Percentiles rank a stretch among this genome's conserved stretches.
Conservation (phyloP, 2,329 filamentous ascomycete genomes). For the Scleromitrula shiraiana region DNA sequence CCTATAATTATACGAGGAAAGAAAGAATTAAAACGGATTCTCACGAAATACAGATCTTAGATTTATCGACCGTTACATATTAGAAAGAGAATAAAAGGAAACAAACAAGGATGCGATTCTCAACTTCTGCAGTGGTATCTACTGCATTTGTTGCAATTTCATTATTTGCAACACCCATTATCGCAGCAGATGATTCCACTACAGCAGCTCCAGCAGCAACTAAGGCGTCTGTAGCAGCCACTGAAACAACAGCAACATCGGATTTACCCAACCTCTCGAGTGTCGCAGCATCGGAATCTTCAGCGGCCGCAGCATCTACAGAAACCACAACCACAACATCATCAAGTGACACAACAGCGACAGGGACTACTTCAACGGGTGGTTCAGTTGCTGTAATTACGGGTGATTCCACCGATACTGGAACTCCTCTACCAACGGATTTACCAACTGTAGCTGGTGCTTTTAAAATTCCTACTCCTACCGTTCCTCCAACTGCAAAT, state of each 20-base stretch:
- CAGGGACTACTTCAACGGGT: constrained; percentile 14
- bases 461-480: constrained; percentile 60
- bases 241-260: constrained; percentile 7
- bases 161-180: constrained; percentile 13
- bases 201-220: constrained; percentile 10
- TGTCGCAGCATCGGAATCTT: constrained; percentile 19
- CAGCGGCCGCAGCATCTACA: constrained; percentile 14
- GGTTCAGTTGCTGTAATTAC: constrained; percentile 8
- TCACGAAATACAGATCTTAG: not conserved
- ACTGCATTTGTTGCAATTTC: constrained; percentile 16
- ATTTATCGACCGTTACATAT: not conserved
- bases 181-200: constrained; percentile 12
- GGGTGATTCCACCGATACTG: not conserved
- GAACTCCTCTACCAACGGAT: constrained; percentile 13
- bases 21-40: not conserved
- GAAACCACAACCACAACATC: constrained; percentile 6
- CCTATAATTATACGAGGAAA: no score
- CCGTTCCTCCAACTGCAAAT: constrained; percentile 72
- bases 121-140: constrained; percentile 12
- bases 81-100: constrained; percentile 6
- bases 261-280: constrained; percentile 20
- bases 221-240: constrained; percentile 4
- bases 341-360: not conserved
- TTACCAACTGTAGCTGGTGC: constrained; percentile 49
- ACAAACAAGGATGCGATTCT: constrained; percentile 19